Evolutionary conservation across 192 early-diverging fungal genomes (phyloP).

Genomic region (Linnemannia hyalina): DNA sequence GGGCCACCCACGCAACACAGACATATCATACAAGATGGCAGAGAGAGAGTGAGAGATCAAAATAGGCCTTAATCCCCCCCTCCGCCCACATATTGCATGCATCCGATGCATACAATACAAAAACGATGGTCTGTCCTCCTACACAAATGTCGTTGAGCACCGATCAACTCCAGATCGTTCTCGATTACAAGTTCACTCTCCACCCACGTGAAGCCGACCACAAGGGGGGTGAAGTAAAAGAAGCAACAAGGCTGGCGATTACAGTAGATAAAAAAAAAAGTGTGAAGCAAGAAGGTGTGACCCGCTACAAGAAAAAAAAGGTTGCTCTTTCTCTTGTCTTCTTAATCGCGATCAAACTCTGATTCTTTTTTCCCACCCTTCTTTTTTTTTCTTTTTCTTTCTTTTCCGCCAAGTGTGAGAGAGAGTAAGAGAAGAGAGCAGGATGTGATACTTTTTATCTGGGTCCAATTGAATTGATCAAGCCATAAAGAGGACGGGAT

Average conservation of each 20-base stretch:
- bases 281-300: background rate
- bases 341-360: constrained; percentile 42
- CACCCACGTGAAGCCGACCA: background rate
- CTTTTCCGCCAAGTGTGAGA: background rate
- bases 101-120: background rate
- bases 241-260: background rate
- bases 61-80: background rate
- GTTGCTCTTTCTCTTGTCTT: constrained; percentile 9
- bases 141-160: background rate
- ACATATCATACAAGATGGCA: background rate
- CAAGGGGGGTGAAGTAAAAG: background rate
- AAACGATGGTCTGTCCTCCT: background rate
- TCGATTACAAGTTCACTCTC: background rate
- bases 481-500: background rate
- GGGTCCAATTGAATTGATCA: background rate
- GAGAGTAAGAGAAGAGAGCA: background rate
- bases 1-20: background rate
- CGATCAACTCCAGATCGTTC: background rate
- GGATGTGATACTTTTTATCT: background rate
- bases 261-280: background rate
- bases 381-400: background rate
- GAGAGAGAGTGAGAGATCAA: background rate
- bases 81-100: background rate
- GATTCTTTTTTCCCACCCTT: constrained; percentile 38
- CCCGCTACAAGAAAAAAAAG: background rate